A percentile compares a stretch with the other conserved stretches of the same genome.
These are phyloP conservation scores for Tetratostichococcus sp. DNA, from an alignment of 139 green algal species.

Conservation along the genomic window DNA sequence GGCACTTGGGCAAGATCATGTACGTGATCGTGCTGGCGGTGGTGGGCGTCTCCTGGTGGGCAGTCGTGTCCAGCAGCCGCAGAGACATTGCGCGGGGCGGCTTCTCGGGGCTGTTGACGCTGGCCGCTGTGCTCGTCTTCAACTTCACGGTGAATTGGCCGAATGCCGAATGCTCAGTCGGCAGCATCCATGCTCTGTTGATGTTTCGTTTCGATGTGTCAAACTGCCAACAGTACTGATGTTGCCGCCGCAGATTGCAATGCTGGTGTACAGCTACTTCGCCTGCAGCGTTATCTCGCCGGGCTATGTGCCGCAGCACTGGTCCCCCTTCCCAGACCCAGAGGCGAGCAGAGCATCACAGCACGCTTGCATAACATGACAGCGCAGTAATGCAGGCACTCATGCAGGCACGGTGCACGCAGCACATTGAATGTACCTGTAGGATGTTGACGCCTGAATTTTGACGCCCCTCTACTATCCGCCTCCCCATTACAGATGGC, in stretches of 20 bases:
- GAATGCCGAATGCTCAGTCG: not conserved
- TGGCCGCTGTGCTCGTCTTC: constrained; percentile 3
- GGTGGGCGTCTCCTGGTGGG: constrained; percentile 34
- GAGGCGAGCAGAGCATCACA: constrained; percentile 33
- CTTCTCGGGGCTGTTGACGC: not conserved
- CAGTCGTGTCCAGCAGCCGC: not conserved
- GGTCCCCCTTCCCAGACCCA: constrained; percentile 79
- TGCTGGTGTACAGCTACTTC: constrained; percentile 94
- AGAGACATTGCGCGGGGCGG: not conserved
- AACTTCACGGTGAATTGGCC: not conserved
- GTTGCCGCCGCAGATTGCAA: constrained; percentile 39
- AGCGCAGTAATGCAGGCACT: too few relatives aligned
- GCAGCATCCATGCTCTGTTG: not conserved
- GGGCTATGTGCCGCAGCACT: constrained; percentile 78
- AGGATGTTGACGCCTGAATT: too few relatives aligned
- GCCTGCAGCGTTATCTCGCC: constrained; percentile 73
- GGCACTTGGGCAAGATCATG: constrained; percentile 37
- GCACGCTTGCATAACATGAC: too few relatives aligned
- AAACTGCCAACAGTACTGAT: too few relatives aligned
- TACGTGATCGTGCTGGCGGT: constrained; percentile 83
- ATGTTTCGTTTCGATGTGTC: not conserved
- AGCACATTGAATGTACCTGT: too few relatives aligned
- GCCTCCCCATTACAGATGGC: constrained; percentile 26
- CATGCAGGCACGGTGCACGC: too few relatives aligned
- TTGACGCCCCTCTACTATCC: too few relatives aligned